Evolutionary conservation across 148 eudicot species (phyloP).

Genomic region (Vaccinium vitisidaea): DNA sequence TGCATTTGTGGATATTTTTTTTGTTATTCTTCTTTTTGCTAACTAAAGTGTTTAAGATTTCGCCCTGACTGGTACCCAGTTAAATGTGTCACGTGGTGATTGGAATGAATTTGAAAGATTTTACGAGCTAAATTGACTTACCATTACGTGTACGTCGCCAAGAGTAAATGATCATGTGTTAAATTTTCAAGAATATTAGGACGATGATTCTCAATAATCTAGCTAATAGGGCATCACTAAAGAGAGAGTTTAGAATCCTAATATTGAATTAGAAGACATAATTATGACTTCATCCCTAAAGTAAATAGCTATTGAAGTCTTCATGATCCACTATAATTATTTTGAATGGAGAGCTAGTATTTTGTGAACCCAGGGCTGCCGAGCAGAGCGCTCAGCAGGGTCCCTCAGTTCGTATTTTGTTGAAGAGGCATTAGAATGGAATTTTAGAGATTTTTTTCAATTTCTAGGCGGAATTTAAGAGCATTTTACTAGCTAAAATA

Average conservation of each 20-base stretch:
- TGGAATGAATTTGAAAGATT: too few relatives aligned
- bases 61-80: too few relatives aligned
- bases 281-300: background rate
- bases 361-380: too few relatives aligned
- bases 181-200: background rate
- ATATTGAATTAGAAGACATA: background rate
- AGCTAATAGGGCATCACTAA: background rate
- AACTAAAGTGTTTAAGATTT: too few relatives aligned
- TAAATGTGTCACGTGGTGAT: too few relatives aligned
- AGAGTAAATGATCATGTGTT: background rate
- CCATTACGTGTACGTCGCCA: background rate
- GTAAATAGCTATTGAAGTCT: background rate
- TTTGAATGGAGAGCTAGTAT: background rate
- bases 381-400: too few relatives aligned
- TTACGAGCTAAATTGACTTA: background rate
- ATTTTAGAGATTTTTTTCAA: background rate
- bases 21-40: too few relatives aligned
- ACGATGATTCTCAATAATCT: background rate
- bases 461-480: background rate
- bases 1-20: background rate
- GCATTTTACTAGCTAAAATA: background rate
- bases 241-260: slow-evolving; percentile 5
- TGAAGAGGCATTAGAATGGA: background rate
- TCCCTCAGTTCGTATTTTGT: background rate
- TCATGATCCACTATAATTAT: slow-evolving; percentile 8